A percentile compares a stretch with the other conserved stretches of the same genome.
phyloP scores from a whole-genome alignment of 805 yeast genomes.

The Pichia rugopelliculosa region DNA sequence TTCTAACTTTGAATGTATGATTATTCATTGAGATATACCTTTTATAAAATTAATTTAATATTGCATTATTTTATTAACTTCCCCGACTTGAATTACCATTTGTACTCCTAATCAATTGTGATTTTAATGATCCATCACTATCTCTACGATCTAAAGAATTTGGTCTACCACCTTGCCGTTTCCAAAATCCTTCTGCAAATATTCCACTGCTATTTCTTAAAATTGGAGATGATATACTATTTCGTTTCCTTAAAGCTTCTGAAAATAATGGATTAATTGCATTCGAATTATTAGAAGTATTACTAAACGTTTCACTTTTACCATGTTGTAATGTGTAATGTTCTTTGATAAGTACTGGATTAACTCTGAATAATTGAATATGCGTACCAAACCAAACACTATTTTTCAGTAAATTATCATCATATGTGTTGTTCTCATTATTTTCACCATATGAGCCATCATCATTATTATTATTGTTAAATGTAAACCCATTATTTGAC shows the following conservation, averaged over 20 bases:
- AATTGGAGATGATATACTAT: constrained; percentile 18
- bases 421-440: constrained; percentile 3
- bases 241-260: constrained; percentile 8
- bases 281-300: background rate
- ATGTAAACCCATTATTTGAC: constrained; percentile 4
- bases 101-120: constrained; percentile 2
- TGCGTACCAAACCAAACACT: constrained; percentile 41
- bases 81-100: background rate
- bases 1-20: background rate
- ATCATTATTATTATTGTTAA: constrained; percentile 6
- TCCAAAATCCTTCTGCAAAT: constrained; percentile 14
- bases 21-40: background rate
- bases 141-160: constrained; percentile 8
- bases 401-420: constrained; percentile 14
- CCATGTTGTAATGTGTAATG: constrained; percentile 11
- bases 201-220: constrained; percentile 13
- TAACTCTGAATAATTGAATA: constrained; percentile 37
- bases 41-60: background rate
- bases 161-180: constrained; percentile 14
- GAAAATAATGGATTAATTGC: background rate
- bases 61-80: background rate
- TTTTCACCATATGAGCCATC: constrained; percentile 1
- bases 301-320: constrained; percentile 2
- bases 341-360: constrained; percentile 8
- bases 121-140: constrained; percentile 10